Conservation (phyloP, 345 rosid species). For the Noccaea bulbosa region DNA sequence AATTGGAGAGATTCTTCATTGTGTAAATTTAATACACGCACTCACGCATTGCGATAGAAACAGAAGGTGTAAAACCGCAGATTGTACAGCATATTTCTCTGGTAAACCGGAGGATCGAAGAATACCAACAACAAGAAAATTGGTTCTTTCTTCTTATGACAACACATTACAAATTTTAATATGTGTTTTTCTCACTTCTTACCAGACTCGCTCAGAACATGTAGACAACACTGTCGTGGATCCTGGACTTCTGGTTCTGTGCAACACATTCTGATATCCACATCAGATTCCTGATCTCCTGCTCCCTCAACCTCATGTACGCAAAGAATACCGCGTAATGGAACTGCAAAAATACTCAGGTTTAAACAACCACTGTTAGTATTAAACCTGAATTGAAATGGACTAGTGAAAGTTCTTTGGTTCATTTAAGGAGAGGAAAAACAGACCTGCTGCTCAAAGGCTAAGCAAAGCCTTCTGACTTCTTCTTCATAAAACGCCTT, state of each 20-base stretch:
- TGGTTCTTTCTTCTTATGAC: constrained; percentile 29
- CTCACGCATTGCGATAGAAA: constrained; percentile 19
- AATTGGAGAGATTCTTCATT: constrained; percentile 23
- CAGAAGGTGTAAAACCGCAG: constrained; percentile 14
- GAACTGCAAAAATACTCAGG: constrained; percentile 58
- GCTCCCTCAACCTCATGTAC: constrained; percentile 97
- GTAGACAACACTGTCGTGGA: constrained; percentile 96
- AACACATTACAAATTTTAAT: constrained; percentile 12
- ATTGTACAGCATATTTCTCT: constrained; percentile 29
- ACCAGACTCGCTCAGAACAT: constrained; percentile 61
- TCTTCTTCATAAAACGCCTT: constrained; percentile 98
- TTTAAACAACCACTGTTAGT: constrained; percentile 16
- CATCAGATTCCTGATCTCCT: constrained; percentile 97
- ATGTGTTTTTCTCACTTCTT: not conserved
- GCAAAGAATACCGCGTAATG: constrained; percentile 94
- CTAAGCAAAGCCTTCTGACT: constrained; percentile 95
- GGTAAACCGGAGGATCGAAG: constrained; percentile 13
- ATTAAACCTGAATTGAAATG: not conserved
- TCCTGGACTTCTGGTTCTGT: constrained; percentile 97
- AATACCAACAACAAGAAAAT: constrained; percentile 14
- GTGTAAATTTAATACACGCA: constrained; percentile 23
- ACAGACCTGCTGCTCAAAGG: constrained; percentile 96
- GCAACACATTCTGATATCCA: constrained; percentile 99
- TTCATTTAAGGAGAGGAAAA: not conserved
- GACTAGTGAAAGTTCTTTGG: no score